Conservation (phyloP, 148 eudicot species). For the Pharnaceum exiguum region DNA sequence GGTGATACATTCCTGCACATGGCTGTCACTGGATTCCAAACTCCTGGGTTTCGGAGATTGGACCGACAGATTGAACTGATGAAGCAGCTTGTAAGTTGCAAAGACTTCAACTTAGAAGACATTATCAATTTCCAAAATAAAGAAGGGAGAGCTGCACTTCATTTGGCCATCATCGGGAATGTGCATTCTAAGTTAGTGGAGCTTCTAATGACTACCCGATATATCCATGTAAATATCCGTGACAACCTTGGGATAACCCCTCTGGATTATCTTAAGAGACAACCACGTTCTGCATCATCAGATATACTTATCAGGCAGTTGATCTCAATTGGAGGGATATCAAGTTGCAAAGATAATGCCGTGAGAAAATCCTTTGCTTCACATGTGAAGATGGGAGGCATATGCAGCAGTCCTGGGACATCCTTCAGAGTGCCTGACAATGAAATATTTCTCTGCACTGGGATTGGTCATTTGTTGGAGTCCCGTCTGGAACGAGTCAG, state of each 20-base stretch:
- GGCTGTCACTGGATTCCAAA: slow-evolving; percentile 72
- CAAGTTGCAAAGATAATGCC: slow-evolving; percentile 56
- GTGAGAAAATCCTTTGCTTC: slow-evolving; percentile 73
- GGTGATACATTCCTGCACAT: slow-evolving; percentile 86
- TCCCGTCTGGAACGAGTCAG: slow-evolving; percentile 13
- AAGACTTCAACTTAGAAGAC: slow-evolving; percentile 41
- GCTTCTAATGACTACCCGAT: slow-evolving; percentile 56
- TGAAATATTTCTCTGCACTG: slow-evolving; percentile 57
- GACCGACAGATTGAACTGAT: slow-evolving; percentile 77
- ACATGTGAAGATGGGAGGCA: slow-evolving; percentile 65
- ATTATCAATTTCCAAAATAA: slow-evolving; percentile 50
- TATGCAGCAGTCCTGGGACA: slow-evolving; percentile 79
- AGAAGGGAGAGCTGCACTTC: slow-evolving; percentile 78
- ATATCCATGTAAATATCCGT: slow-evolving; percentile 54
- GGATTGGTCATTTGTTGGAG: slow-evolving; percentile 38
- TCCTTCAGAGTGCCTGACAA: slow-evolving; percentile 63
- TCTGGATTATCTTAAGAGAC: slow-evolving; percentile 82
- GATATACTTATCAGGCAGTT: slow-evolving; percentile 60
- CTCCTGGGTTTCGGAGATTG: slow-evolving; percentile 64
- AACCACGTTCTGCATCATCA: slow-evolving; percentile 64
- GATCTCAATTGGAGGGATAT: slow-evolving; percentile 85
- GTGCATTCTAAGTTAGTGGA: slow-evolving; percentile 67
- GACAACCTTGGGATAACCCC: slow-evolving; percentile 76
- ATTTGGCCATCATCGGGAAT: slow-evolving; percentile 69
- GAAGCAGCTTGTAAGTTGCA: slow-evolving; percentile 48